Conservation (phyloP, 2,329 filamentous ascomycete genomes). For the Cercospora berteroae region DNA sequence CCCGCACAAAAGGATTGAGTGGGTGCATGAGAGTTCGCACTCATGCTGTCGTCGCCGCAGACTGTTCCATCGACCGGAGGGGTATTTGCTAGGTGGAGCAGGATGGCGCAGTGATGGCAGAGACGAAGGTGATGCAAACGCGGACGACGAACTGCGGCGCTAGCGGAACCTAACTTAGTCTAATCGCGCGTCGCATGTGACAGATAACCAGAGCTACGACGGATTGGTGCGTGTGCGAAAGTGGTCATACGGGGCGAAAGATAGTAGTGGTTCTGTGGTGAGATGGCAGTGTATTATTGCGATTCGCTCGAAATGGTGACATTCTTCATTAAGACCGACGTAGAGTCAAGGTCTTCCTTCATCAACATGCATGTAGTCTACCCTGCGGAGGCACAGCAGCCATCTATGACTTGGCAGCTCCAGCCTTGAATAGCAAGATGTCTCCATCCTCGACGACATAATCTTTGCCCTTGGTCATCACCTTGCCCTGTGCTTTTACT, state of each 20-base stretch:
- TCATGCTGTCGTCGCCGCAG: constrained; percentile 9
- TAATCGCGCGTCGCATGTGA: constrained; percentile 5
- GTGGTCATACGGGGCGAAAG: background rate
- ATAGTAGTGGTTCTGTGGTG: background rate
- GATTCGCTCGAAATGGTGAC: background rate
- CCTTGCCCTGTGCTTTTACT: constrained; percentile 90
- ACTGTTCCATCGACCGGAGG: background rate
- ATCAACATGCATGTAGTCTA: constrained; percentile 10
- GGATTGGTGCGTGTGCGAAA: background rate
- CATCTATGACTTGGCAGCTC: constrained; percentile 64
- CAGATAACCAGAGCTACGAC: background rate
- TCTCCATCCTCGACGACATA: constrained; percentile 86
- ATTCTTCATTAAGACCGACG: constrained; percentile 16
- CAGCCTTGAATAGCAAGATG: constrained; percentile 83
- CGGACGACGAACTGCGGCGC: background rate
- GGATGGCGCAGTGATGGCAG: background rate
- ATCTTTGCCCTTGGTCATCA: constrained; percentile 98
- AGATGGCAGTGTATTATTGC: background rate
- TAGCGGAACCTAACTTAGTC: constrained; percentile 5
- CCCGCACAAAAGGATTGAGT: constrained; percentile 96
- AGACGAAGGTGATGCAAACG: constrained; percentile 1
- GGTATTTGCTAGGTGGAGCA: background rate
- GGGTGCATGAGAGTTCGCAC: constrained; percentile 47
- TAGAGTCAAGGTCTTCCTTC: constrained; percentile 12
- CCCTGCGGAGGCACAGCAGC: background rate